Evolutionary conservation across 2,329 filamentous ascomycete genomes (phyloP).

Genomic region (Trichoderma koningii): DNA sequence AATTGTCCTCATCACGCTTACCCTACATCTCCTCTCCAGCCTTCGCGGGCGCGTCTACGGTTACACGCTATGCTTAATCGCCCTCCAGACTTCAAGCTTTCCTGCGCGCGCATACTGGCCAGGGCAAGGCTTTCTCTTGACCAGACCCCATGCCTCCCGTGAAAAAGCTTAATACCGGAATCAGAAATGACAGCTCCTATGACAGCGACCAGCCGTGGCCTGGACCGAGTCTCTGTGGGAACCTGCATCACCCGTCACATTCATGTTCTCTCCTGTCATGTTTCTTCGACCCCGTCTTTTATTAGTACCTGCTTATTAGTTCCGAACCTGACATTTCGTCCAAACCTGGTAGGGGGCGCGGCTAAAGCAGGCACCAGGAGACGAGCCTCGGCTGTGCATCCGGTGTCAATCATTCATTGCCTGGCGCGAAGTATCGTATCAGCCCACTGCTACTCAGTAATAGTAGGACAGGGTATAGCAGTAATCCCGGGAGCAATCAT

Average conservation of each 20-base stretch:
- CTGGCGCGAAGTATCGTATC: neutral
- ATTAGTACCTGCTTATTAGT: neutral
- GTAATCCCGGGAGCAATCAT: neutral
- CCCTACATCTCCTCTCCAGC: neutral
- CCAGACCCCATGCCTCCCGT: no score
- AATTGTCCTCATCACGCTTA: neutral
- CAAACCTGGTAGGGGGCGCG: constrained; percentile 7
- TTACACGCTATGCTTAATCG: constrained; percentile 13
- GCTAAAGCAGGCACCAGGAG: constrained; percentile 1
- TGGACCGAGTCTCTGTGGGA: constrained; percentile 13
- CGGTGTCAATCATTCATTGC: neutral
- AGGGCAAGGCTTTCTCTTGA: no score
- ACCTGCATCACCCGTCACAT: neutral
- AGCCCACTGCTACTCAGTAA: neutral
- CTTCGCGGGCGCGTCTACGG: neutral
- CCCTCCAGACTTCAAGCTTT: neutral
- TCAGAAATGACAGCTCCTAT: no score
- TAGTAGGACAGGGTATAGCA: neutral
- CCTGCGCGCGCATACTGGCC: no score
- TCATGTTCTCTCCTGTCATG: no score
- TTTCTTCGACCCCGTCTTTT: constrained; percentile 7
- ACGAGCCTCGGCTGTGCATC: constrained; percentile 4
- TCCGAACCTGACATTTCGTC: constrained; percentile 8
- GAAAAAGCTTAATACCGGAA: no score
- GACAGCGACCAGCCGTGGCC: constrained; percentile 1